Base-by-base conservation (phyloP, 2,329 filamentous ascomycete genomes). In the Furcasterigmium sp. region DNA sequence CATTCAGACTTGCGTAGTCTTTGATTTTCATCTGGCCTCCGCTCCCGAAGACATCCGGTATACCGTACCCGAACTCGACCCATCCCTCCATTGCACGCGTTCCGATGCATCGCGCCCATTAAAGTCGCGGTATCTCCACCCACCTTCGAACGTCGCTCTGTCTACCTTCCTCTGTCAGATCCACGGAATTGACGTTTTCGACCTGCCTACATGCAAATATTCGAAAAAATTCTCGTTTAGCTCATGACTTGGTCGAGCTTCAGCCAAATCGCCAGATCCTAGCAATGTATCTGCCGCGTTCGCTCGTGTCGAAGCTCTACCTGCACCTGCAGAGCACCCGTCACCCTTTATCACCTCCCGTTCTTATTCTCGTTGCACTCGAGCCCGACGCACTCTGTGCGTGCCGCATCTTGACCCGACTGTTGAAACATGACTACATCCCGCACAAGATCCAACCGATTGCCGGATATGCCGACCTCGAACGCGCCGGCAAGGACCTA, bases 351-450 rank as follows among this genome's bases (percentile, higher is more conserved):
- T 93, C 90, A 15, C 87, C 91, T 30, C 91, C 91, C 1, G 89
- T 97, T 42, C 77, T 97, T 20, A 81, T 98, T 50, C 85, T 98
- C 44, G 91, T 91, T 51, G 87, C 91, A 28, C 86, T 97, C 60
- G 91, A 96, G 59, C 90, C 93, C 43, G 93, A 98, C 69, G 87
- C 93, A 50, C 81, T 98, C 49, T 97, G 91, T 66, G 93, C 91
- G 49, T 95, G 90, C 62, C 89, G 91, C 48, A 96, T 98, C 48
- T 80, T 98, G 38, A 95, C 91, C 3, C 79, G 85, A 40, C 76
- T 98, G n/a, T 75, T 98, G 47, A 96, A 95, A 68, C 86, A 91
- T 73, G 93, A 98, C 72, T 97, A 95, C 61, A 95, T 98, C 54
- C 87, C 86, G 13, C 91, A 97, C 70, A 97, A 96, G 67, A 95